A percentile compares a stretch with the other conserved stretches of the same genome.
Conservation (phyloP, 2,329 filamentous ascomycete species). For the Colletotrichum plurivorum region DNA sequence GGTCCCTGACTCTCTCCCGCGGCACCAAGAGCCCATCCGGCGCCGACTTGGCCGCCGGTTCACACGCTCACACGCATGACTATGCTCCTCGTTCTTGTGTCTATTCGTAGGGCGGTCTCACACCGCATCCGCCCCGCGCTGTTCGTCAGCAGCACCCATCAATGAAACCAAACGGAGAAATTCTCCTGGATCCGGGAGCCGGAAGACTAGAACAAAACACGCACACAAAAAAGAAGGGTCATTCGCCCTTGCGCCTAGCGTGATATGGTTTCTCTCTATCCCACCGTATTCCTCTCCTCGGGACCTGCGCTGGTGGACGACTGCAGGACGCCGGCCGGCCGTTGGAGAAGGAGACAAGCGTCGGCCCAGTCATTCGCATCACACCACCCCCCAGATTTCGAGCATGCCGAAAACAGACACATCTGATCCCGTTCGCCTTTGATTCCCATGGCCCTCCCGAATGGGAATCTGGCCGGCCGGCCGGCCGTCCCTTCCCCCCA, state of each 20-base stretch:
- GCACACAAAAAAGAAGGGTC: background rate
- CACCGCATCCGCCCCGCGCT: conserved; percentile 11
- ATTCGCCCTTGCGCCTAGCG: conserved; percentile 17
- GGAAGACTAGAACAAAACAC: background rate
- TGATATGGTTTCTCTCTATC: background rate
- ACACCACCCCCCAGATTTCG: background rate
- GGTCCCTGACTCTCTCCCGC: conserved; percentile 29
- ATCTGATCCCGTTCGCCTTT: conserved; percentile 27
- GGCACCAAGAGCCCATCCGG: background rate
- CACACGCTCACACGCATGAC: conserved; percentile 25
- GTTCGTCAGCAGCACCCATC: conserved; percentile 5
- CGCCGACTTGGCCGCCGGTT: conserved; percentile 5
- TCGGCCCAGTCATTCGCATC: background rate
- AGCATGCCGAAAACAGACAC: conserved; percentile 30
- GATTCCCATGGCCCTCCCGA: conserved; percentile 8
- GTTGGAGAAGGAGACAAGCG: conserved; percentile 30
- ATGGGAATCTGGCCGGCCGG: conserved; percentile 1
- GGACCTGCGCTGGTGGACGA: conserved; percentile 3
- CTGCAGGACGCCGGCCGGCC: background rate
- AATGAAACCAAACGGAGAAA: background rate
- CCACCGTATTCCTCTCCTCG: background rate
- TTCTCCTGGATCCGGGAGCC: conserved; percentile 1
- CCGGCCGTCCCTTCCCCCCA: no score
- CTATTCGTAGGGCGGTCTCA: conserved; percentile 16
- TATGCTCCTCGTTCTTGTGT: background rate